Percentiles rank a stretch among this genome's conserved stretches.
phyloP scores from a whole-genome alignment of 257 asterid genomes.

The Nicotiana attenuata region DNA sequence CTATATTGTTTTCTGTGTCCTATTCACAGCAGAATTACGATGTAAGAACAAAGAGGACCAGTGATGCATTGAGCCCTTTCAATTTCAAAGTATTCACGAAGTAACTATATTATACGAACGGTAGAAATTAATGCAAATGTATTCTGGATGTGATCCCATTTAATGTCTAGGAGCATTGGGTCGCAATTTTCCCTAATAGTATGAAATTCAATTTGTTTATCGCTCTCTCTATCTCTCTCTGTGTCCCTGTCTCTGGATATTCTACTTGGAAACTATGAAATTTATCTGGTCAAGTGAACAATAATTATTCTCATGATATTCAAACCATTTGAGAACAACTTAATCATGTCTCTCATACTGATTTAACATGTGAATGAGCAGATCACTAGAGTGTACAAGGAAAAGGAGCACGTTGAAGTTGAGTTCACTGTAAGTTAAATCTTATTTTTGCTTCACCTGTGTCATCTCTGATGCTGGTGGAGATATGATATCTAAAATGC shows the following conservation, averaged over 20 bases:
- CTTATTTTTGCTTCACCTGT: background rate
- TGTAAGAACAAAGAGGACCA: background rate
- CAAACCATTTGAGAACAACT: slow-evolving; percentile 1
- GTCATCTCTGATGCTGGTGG: background rate
- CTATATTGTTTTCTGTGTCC: background rate
- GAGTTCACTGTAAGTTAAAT: slow-evolving; percentile 67
- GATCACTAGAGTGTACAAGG: slow-evolving; percentile 90
- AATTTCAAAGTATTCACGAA: background rate
- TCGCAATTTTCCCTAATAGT: background rate
- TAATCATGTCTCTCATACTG: slow-evolving; percentile 1
- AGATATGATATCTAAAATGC: background rate
- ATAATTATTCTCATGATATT: background rate
- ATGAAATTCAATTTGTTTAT: background rate
- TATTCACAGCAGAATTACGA: background rate
- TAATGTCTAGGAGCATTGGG: background rate
- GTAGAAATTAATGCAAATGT: background rate
- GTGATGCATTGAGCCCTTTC: background rate
- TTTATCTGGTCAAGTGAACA: background rate
- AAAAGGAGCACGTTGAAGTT: slow-evolving; percentile 77
- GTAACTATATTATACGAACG: background rate
- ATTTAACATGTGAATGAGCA: slow-evolving; percentile 24
- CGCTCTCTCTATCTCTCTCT: background rate
- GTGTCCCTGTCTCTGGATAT: background rate
- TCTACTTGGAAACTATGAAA: background rate
- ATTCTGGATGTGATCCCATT: background rate